Conservation (phyloP, 202 grass and related monocot genomes). For the Carex arenaria region DNA sequence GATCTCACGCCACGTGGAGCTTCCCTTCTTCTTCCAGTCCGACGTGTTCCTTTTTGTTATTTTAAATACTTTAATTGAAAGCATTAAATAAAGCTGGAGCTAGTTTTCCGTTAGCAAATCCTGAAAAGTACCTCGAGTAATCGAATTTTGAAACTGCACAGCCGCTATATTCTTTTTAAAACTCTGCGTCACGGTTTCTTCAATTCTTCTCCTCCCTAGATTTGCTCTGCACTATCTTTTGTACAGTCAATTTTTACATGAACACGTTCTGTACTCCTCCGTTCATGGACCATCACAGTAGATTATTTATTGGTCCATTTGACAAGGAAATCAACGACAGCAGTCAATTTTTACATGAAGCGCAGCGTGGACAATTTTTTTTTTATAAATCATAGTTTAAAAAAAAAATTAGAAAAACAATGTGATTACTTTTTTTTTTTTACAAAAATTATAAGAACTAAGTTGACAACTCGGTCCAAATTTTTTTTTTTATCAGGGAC, state of each 20-base stretch:
- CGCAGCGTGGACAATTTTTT: not conserved
- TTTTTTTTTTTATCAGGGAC: no score
- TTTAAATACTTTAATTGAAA: not conserved
- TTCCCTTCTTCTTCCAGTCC: not conserved
- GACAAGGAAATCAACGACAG: no score
- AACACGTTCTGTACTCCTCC: not conserved
- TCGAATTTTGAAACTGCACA: not conserved
- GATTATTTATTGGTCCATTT: no score
- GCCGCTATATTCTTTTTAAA: not conserved
- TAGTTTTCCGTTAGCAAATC: slow-evolving; percentile 2
- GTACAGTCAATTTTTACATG: not conserved
- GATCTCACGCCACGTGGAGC: no score
- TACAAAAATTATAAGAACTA: no score
- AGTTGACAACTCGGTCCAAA: no score
- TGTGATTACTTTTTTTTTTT: no score
- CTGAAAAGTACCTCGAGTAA: not conserved
- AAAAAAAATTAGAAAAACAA: no score
- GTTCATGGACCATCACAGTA: not conserved
- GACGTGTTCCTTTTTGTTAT: not conserved
- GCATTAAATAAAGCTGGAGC: not conserved
- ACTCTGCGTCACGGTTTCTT: no score
- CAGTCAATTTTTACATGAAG: not conserved
- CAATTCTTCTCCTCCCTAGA: not conserved
- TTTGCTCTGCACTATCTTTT: slow-evolving; percentile 6
- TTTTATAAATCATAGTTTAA: no score